phyloP scores from a whole-genome alignment of 1,284 basidiomycete genomes.

The Ustilago curta region DNA sequence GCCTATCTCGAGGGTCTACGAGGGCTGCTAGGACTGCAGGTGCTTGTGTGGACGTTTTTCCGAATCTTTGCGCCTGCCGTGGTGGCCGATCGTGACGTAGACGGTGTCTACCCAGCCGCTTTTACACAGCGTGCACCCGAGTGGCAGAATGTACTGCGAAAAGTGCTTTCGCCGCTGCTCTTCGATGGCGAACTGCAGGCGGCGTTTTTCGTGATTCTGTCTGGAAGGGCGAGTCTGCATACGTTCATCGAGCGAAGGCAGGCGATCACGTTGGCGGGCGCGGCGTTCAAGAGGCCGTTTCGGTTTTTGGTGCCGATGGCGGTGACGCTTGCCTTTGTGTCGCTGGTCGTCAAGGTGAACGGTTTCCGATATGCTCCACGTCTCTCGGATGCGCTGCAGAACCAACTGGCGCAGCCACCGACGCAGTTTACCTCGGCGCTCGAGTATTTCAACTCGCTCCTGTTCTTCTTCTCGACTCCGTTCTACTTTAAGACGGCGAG shows the following conservation, averaged over 20 bases:
- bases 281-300: constrained; percentile 58
- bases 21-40: constrained; percentile 53
- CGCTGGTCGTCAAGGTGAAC: constrained; percentile 35
- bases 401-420: constrained; percentile 48
- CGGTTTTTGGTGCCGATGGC: constrained; percentile 52
- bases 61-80: constrained; percentile 60
- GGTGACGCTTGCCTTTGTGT: constrained; percentile 46
- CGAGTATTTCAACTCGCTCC: constrained; percentile 55
- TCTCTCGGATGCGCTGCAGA: constrained; percentile 21
- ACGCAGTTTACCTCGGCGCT: constrained; percentile 34
- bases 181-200: constrained; percentile 57
- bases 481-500: constrained; percentile 31
- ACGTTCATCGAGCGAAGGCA: constrained; percentile 55
- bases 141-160: constrained; percentile 55
- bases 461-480: constrained; percentile 51
- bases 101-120: constrained; percentile 46
- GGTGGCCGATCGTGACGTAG: constrained; percentile 45
- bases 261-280: constrained; percentile 42
- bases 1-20: constrained; percentile 51
- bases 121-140: constrained; percentile 19
- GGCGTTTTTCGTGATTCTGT: constrained; percentile 53
- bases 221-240: constrained; percentile 43
- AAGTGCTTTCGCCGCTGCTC: constrained; percentile 49
- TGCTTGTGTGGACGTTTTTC: constrained; percentile 59
- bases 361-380: constrained; percentile 48